phyloP scores from a whole-genome alignment of 352 stramenopile species.

The Peronospora belbahrii region DNA sequence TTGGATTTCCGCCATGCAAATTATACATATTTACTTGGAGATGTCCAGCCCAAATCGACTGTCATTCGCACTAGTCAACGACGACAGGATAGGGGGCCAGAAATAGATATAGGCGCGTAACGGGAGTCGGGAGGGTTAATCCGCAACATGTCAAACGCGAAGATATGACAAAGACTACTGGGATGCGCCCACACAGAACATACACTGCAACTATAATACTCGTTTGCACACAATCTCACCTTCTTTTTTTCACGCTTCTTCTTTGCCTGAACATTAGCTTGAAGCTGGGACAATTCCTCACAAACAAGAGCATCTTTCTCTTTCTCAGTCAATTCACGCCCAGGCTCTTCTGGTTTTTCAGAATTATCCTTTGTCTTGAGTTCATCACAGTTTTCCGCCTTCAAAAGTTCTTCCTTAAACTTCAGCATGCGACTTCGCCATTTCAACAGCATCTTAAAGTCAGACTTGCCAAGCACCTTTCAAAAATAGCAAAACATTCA shows the following conservation, averaged over 20 bases:
- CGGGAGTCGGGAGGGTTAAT: constrained; percentile 89
- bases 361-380: constrained; percentile 31
- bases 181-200: constrained; percentile 53
- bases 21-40: constrained; percentile 12
- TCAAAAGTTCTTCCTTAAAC: constrained; percentile 79
- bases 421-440: constrained; percentile 93
- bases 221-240: constrained; percentile 34
- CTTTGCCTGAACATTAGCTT: constrained; percentile 66
- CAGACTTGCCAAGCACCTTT: constrained; percentile 93
- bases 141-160: constrained; percentile 74
- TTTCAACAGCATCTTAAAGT: constrained; percentile 96
- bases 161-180: constrained; percentile 84
- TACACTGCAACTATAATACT: constrained; percentile 20
- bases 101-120: constrained; percentile 74
- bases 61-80: constrained; percentile 37
- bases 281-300: constrained; percentile 77
- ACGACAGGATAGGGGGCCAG: constrained; percentile 49
- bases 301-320: constrained; percentile 78
- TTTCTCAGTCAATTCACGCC: constrained; percentile 63
- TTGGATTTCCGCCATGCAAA: constrained; percentile 69
- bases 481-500: neutral
- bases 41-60: constrained; percentile 77
- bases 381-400: constrained; percentile 42
- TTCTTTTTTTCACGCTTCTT: constrained; percentile 90
- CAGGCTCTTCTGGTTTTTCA: constrained; percentile 21